These are phyloP conservation scores for Salix exigua DNA, from an alignment of 345 rosid genomes.

Conservation along the genomic window DNA sequence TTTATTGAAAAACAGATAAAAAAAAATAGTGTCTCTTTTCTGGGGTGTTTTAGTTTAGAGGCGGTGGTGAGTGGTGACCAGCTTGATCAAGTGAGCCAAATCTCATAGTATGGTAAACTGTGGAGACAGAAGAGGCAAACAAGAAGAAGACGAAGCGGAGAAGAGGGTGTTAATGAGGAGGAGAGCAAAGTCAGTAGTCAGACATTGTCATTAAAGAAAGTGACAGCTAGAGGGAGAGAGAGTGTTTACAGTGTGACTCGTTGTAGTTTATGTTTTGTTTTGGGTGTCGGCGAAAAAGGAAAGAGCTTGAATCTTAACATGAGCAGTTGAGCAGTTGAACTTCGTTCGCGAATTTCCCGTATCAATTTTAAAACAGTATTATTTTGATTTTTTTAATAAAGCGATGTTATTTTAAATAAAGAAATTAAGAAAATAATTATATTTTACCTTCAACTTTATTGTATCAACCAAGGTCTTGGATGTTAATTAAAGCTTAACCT, in stretches of 20 bases:
- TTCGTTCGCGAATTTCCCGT: no score
- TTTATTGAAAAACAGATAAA: neutral
- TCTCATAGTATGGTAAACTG: slow-evolving; percentile 22
- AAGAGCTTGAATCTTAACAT: neutral
- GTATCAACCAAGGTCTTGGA: no score
- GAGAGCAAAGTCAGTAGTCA: slow-evolving; percentile 29
- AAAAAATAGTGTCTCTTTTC: neutral
- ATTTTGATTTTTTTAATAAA: no score
- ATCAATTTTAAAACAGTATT: no score
- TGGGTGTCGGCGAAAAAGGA: slow-evolving; percentile 41
- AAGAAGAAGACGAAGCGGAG: slow-evolving; percentile 20
- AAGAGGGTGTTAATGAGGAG: slow-evolving; percentile 2
- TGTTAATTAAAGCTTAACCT: no score
- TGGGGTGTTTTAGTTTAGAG: neutral
- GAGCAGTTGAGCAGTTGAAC: no score
- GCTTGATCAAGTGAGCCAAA: slow-evolving; percentile 8
- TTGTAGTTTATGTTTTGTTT: neutral
- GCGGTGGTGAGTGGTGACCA: neutral
- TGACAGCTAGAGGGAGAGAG: slow-evolving; percentile 18
- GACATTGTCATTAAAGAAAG: slow-evolving; percentile 46
- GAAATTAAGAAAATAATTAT: no score
- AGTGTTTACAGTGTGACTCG: neutral
- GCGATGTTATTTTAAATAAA: no score
- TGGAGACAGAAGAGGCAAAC: slow-evolving; percentile 10
- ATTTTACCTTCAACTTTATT: no score